Conservation (phyloP, 495 filamentous ascomycete genomes). For the Penicillium flavigenum region DNA sequence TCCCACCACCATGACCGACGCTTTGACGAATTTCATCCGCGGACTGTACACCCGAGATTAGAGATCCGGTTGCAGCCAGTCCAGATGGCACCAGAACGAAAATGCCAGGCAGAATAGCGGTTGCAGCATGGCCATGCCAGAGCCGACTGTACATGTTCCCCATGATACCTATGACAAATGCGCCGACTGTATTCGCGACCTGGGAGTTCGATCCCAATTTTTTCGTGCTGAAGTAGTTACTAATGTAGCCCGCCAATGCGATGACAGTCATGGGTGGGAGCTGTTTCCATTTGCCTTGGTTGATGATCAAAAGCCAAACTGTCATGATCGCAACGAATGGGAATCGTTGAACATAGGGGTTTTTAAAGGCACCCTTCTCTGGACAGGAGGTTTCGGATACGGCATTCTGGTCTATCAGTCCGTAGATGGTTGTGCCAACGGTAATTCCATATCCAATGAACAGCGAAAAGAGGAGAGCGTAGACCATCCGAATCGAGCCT, state of each 20-base stretch:
- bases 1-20: constrained; percentile 26
- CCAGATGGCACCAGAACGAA: constrained; percentile 89
- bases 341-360: constrained; percentile 44
- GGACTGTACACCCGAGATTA: constrained; percentile 72
- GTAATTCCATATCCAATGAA: constrained; percentile 94
- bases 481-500: constrained; percentile 92
- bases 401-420: constrained; percentile 69
- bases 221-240: constrained; percentile 72
- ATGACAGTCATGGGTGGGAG: constrained; percentile 80
- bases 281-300: constrained; percentile 87
- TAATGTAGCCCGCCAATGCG: constrained; percentile 72
- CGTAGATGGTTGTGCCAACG: constrained; percentile 84
- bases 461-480: constrained; percentile 87
- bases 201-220: constrained; percentile 74
- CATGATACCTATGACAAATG: constrained; percentile 75
- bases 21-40: constrained; percentile 70
- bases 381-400: constrained; percentile 67
- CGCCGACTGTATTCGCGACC: constrained; percentile 78
- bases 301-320: constrained; percentile 77
- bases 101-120: constrained; percentile 82
- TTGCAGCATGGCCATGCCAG: constrained; percentile 77
- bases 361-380: constrained; percentile 35
- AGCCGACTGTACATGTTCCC: constrained; percentile 82
- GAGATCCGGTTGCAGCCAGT: constrained; percentile 72
- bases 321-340: constrained; percentile 42